Evolutionary conservation across 441 rosid genomes (phyloP).

Genomic region (Pelargonium myrrhifolium): DNA sequence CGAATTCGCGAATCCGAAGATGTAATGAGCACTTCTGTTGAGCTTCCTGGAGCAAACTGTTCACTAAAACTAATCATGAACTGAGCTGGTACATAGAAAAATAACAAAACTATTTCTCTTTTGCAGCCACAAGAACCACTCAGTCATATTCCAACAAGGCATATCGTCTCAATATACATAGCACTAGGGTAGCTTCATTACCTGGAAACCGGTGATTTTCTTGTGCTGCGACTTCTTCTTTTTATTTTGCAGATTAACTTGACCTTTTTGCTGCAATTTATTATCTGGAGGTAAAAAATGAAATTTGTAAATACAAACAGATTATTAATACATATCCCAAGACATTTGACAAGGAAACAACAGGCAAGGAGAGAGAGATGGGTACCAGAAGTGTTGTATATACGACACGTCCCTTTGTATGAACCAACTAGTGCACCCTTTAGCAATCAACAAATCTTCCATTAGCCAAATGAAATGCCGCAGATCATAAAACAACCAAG

Average conservation of each 20-base stretch:
- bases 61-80: slow-evolving; percentile 26
- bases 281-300: slow-evolving; percentile 42
- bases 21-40: slow-evolving; percentile 72
- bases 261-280: slow-evolving; percentile 72
- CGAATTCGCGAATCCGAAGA: slow-evolving; percentile 95
- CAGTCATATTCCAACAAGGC: not conserved
- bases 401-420: slow-evolving; percentile 81
- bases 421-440: slow-evolving; percentile 96
- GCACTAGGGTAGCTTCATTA: slow-evolving; percentile 19
- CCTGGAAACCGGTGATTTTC: slow-evolving; percentile 99
- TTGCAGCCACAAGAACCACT: not conserved
- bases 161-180: not conserved
- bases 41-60: slow-evolving; percentile 88
- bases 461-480: slow-evolving; percentile 15
- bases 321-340: slow-evolving; percentile 1
- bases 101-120: slow-evolving; percentile 10
- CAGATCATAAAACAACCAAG: slow-evolving; percentile 8
- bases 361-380: not conserved
- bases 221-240: slow-evolving; percentile 88
- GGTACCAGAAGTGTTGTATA: slow-evolving; percentile 64
- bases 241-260: slow-evolving; percentile 77
- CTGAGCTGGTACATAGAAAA: slow-evolving; percentile 7
- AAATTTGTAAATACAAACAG: not conserved
- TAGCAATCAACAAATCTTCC: slow-evolving; percentile 28
- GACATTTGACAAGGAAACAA: not conserved